Conservation (phyloP, 495 filamentous ascomycete genomes). For the Poronia punctata region DNA sequence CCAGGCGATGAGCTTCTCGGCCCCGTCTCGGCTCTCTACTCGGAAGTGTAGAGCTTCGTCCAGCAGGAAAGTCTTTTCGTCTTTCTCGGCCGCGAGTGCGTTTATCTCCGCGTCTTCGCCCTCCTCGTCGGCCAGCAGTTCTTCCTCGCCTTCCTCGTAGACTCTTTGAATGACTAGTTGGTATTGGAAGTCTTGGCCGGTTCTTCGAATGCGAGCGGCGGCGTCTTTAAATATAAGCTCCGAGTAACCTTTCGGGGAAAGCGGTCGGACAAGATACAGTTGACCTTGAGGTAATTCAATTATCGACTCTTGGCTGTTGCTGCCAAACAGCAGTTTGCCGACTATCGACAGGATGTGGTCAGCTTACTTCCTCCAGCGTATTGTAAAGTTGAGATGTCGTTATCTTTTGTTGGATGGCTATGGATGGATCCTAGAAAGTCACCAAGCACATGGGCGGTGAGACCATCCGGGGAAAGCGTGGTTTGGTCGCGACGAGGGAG, state of each 20-base stretch:
- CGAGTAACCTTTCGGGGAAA: slow-evolving; percentile 93
- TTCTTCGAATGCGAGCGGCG: slow-evolving; percentile 81
- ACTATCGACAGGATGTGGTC: slow-evolving; percentile 48
- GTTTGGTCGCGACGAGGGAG: neutral
- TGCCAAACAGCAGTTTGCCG: slow-evolving; percentile 88
- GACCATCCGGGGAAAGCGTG: neutral
- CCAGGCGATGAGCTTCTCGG: slow-evolving; percentile 85
- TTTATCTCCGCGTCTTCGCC: slow-evolving; percentile 68
- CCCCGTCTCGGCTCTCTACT: slow-evolving; percentile 67
- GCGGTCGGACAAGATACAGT: slow-evolving; percentile 91
- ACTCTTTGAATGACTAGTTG: slow-evolving; percentile 93
- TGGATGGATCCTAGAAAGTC: no score
- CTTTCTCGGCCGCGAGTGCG: slow-evolving; percentile 61
- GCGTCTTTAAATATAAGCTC: slow-evolving; percentile 99
- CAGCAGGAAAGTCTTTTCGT: slow-evolving; percentile 94
- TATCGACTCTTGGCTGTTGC: slow-evolving; percentile 80
- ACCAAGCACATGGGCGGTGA: no score
- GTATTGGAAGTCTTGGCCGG: slow-evolving; percentile 91
- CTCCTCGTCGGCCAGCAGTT: slow-evolving; percentile 76
- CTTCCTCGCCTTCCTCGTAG: slow-evolving; percentile 95
- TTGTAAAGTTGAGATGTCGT: no score
- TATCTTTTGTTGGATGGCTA: no score
- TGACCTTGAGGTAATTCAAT: slow-evolving; percentile 92
- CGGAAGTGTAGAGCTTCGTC: slow-evolving; percentile 88
- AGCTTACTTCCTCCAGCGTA: no score